Evolutionary conservation across 2,329 filamentous ascomycete genomes (phyloP).

Genomic region (Xylariomycetidae sp.): DNA sequence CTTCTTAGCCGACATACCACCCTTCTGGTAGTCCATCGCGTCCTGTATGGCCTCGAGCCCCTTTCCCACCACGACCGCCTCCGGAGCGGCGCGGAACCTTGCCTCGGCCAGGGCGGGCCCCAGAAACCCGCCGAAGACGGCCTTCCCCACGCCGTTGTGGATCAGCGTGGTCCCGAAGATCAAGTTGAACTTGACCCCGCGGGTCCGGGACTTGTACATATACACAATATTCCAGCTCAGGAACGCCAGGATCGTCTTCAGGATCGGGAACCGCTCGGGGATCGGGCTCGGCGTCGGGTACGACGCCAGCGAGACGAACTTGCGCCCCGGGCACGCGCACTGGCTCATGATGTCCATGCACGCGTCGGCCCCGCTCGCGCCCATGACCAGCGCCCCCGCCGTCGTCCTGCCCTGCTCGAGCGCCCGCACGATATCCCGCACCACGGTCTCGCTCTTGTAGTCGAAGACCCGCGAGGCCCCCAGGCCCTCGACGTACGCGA

Average conservation of each 20-base stretch:
- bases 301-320: slow-evolving; percentile 10
- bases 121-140: slow-evolving; percentile 18
- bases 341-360: slow-evolving; percentile 15
- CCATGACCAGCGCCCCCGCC: slow-evolving; percentile 15
- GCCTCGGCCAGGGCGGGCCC: slow-evolving; percentile 13
- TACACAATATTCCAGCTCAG: too few species aligned
- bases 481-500: slow-evolving; percentile 29
- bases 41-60: slow-evolving; percentile 9
- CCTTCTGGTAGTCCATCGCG: slow-evolving; percentile 6
- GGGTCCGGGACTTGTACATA: too few species aligned
- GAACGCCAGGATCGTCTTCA: too few species aligned
- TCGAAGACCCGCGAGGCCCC: slow-evolving; percentile 36
- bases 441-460: slow-evolving; percentile 27
- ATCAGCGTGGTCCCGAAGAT: too few species aligned
- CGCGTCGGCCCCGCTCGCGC: slow-evolving; percentile 6
- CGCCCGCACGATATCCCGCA: slow-evolving; percentile 19
- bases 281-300: background rate
- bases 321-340: slow-evolving; percentile 3
- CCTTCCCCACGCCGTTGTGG: slow-evolving; percentile 11
- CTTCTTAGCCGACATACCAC: slow-evolving; percentile 8
- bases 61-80: slow-evolving; percentile 15
- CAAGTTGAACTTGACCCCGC: too few species aligned
- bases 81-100: slow-evolving; percentile 15
- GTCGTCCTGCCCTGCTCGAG: slow-evolving; percentile 5
- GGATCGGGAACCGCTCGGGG: too few species aligned